phyloP scores from a whole-genome alignment of 257 asterid genomes.

The Oldenlandia corymbosa region DNA sequence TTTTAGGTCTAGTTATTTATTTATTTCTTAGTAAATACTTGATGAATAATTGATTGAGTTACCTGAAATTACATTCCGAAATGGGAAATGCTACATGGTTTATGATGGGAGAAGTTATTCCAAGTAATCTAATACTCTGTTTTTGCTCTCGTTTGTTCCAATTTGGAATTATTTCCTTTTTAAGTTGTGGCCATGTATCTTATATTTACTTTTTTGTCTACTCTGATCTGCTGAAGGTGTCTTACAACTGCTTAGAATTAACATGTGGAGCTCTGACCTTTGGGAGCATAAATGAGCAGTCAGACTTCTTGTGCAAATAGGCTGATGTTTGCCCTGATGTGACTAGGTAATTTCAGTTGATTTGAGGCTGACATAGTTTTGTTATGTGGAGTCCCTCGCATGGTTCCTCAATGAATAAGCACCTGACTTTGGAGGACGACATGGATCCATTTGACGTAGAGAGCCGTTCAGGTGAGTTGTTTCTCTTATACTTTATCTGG shows the following conservation, averaged over 20 bases:
- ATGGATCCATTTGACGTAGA: constrained; percentile 38
- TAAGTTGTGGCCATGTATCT: neutral
- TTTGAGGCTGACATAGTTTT: constrained; percentile 15
- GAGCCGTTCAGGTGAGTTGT: constrained; percentile 39
- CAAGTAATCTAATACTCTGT: neutral
- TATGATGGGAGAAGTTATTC: neutral
- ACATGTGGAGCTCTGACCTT: neutral
- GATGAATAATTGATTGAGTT: no score
- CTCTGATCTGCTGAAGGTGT: neutral
- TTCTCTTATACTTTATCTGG: neutral
- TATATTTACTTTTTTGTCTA: neutral
- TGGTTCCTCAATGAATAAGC: constrained; percentile 50
- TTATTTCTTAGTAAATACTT: neutral
- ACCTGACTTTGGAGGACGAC: constrained; percentile 48
- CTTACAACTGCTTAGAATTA: neutral
- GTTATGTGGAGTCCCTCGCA: constrained; percentile 41
- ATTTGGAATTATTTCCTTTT: neutral
- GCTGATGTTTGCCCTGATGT: constrained; percentile 11
- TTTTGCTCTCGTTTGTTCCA: neutral
- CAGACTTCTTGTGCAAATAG: neutral
- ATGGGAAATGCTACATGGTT: neutral
- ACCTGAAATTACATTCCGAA: neutral
- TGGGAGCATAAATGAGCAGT: neutral
- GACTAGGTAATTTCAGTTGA: constrained; percentile 15
- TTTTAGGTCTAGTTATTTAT: neutral